Conservation (phyloP, 495 filamentous ascomycete genomes). For the Annulohypoxylon maeteangense region DNA sequence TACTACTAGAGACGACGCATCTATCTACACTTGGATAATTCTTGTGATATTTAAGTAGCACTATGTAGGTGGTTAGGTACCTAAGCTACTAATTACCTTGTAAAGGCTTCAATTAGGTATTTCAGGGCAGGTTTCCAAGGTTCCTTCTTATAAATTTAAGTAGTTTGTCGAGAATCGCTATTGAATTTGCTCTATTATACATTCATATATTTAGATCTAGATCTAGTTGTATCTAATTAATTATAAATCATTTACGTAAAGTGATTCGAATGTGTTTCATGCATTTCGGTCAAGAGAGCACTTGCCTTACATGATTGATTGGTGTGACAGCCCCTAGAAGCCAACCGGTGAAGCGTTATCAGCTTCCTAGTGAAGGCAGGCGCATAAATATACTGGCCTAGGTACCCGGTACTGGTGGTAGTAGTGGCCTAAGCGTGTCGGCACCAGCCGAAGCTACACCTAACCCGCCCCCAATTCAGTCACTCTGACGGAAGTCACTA, state of each 20-base stretch:
- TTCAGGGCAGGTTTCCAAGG: too few species aligned
- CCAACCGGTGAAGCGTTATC: conserved; percentile 25
- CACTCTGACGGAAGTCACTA: conserved; percentile 9
- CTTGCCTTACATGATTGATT: conserved; percentile 20
- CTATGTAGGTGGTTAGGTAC: too few species aligned
- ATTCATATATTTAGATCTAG: not conserved
- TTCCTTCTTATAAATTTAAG: not conserved
- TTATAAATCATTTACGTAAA: not conserved
- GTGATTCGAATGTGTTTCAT: conserved; percentile 1
- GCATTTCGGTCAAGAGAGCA: conserved; percentile 8
- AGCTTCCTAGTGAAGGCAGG: conserved; percentile 8
- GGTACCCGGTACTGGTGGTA: not conserved
- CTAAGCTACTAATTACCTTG: too few species aligned
- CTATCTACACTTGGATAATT: too few species aligned
- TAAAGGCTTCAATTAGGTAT: not conserved
- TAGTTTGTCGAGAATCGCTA: not conserved
- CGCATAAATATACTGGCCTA: conserved; percentile 9
- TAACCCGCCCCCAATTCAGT: conserved; percentile 24
- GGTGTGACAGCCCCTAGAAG: conserved; percentile 31
- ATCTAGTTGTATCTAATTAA: not conserved
- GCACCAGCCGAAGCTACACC: conserved; percentile 18
- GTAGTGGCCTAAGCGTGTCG: conserved; percentile 25
- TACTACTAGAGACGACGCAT: too few species aligned
- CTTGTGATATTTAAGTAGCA: too few species aligned
- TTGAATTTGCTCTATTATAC: too few species aligned